Base-by-base conservation (phyloP, 2,329 filamentous ascomycete genomes). In the Phaeosphaeria sp. region DNA sequence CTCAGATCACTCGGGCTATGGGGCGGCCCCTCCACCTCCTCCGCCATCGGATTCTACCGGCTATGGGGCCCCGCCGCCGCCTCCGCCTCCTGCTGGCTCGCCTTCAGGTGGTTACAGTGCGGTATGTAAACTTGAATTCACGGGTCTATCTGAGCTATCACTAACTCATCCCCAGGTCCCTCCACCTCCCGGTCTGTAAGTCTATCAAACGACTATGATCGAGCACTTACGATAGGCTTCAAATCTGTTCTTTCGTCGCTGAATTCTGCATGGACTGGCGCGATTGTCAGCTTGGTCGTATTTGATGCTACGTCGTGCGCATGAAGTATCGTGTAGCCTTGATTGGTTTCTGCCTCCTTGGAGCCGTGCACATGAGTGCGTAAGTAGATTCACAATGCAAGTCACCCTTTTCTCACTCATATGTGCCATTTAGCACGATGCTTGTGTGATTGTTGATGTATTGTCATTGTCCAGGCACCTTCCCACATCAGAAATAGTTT, bases 181-280 rank as follows among this genome's bases (percentile, higher is more conserved):
- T 49, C 73, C 73, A 39, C 73, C 73, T 36, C 73, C 73, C 39
- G 73, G 73, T 22, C 51, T 76, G 66, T 76, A 68, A 72, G 61
- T 61, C 52, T 49, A 47, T 55, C 45, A 59, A 61, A 50, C 59
- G 55, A 61, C 55, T 63, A 52, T 63, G 44, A 55, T 56, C 39
- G 53, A 45, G 43, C 53, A 59, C 55, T 62, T 60, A 65, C 60
- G 60, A 63, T 57, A 57, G 54, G 36, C 48, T 33, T 46, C 25
- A 49, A 36, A 36, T 7, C 11, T 2, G 15, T 49, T 9, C 15
- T 36, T 17, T 20, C 18, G 25, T 33, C 20, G 25, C n/a, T 25
- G 30, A 13, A 13, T 13, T 3, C 15, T 36, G 30, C 30, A 13
- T 36, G 30, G 30, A 13, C 30, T 36, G 30, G 5, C 30, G 11